phyloP scores from a whole-genome alignment of 805 yeast genomes.

The Nakazawaea molendinolei region DNA sequence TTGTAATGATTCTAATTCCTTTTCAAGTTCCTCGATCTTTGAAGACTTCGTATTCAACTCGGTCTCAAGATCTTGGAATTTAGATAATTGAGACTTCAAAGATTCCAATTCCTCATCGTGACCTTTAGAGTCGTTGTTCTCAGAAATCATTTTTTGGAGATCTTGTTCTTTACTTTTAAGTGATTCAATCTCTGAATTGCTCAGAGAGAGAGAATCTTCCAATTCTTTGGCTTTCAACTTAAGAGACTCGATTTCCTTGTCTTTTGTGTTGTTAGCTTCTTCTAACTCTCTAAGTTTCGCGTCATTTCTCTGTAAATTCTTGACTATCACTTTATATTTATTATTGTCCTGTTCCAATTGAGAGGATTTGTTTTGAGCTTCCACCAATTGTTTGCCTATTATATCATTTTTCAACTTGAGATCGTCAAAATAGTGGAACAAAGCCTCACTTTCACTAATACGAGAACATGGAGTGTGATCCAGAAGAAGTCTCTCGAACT shows the following conservation, averaged over 20 bases:
- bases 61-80: slow-evolving; percentile 3
- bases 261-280: background rate
- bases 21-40: slow-evolving; percentile 14
- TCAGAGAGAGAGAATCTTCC: too few relatives aligned
- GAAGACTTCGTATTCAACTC: slow-evolving; percentile 6
- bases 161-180: slow-evolving; percentile 8
- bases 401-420: slow-evolving; percentile 53
- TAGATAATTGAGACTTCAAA: too few relatives aligned
- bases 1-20: slow-evolving; percentile 16
- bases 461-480: slow-evolving; percentile 79
- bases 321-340: slow-evolving; percentile 4
- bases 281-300: slow-evolving; percentile 12
- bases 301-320: slow-evolving; percentile 7
- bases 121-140: background rate
- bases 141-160: too few relatives aligned
- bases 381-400: slow-evolving; percentile 61
- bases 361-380: slow-evolving; percentile 35
- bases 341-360: slow-evolving; percentile 16
- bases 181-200: too few relatives aligned
- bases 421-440: slow-evolving; percentile 65
- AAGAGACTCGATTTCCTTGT: slow-evolving; percentile 1
- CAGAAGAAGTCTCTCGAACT: slow-evolving; percentile 62
- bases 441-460: slow-evolving; percentile 62
- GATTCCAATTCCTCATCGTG: background rate
- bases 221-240: background rate